A percentile compares a stretch with the other conserved stretches of the same genome.
phyloP scores from a whole-genome alignment of 139 green algal genomes.

The Micractinium conductrix region DNA sequence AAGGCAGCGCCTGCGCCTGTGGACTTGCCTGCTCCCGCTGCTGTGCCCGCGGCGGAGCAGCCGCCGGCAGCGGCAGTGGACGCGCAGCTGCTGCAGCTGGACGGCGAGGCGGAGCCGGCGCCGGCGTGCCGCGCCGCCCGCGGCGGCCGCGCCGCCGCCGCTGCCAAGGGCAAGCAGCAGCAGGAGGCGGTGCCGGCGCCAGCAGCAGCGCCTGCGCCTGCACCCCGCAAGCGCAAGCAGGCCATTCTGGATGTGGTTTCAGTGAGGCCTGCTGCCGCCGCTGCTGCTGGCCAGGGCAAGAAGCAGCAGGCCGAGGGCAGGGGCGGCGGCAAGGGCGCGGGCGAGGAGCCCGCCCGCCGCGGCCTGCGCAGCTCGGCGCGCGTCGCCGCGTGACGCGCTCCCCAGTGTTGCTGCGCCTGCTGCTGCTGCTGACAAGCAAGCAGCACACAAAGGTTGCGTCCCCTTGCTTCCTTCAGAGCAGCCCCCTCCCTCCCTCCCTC shows the following conservation, averaged over 20 bases:
- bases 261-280: no score
- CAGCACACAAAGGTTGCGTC: no score
- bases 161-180: not conserved
- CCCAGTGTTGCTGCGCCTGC: no score
- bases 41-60: not conserved
- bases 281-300: no score
- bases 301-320: not conserved
- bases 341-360: not conserved
- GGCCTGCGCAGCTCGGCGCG: slow-evolving; percentile 4
- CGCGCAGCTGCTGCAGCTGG: slow-evolving; percentile 14
- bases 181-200: not conserved
- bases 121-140: not conserved
- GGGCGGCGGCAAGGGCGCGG: not conserved
- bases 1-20: not conserved
- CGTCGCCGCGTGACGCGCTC: not conserved
- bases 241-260: not conserved
- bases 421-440: no score
- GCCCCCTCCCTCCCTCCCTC: no score
- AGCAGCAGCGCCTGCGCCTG: not conserved
- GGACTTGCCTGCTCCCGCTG: no score
- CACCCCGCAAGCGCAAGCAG: not conserved
- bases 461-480: no score
- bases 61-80: not conserved
- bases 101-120: not conserved
- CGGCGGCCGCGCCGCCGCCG: not conserved